These are phyloP conservation scores for Eucalyptus brandiana DNA, from an alignment of 345 rosid genomes.

Conservation along the genomic window DNA sequence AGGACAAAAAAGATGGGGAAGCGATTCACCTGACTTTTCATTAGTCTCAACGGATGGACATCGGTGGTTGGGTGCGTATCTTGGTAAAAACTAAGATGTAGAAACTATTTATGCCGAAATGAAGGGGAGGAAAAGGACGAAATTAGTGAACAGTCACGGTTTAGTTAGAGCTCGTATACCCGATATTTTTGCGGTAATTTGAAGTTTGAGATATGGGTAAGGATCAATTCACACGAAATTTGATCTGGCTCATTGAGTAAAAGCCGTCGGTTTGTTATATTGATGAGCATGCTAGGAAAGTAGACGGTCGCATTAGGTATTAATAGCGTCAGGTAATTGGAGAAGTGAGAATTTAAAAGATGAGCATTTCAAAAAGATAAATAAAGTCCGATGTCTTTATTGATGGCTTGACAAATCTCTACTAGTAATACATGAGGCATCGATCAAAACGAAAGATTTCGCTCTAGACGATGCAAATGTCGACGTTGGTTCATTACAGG, in stretches of 20 bases:
- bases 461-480: not conserved
- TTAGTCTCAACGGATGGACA: not conserved
- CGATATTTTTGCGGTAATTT: too few relatives aligned
- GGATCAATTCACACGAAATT: too few relatives aligned
- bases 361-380: too few relatives aligned
- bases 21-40: not conserved
- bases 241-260: too few relatives aligned
- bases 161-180: too few relatives aligned
- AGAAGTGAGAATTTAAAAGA: not conserved
- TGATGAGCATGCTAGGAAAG: too few relatives aligned
- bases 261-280: too few relatives aligned
- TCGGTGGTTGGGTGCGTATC: not conserved
- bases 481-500: not conserved
- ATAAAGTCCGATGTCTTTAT: not conserved
- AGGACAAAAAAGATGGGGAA: not conserved
- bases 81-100: not conserved
- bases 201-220: too few relatives aligned
- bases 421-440: not conserved
- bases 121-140: not conserved
- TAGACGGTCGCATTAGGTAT: too few relatives aligned
- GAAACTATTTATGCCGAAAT: not conserved
- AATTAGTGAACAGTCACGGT: not conserved
- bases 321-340: too few relatives aligned
- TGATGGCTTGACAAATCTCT: not conserved
- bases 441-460: not conserved